These are phyloP conservation scores for Ploettnerulaceae sp. DNA, from an alignment of 2,329 filamentous ascomycete species.

Conservation along the genomic window DNA sequence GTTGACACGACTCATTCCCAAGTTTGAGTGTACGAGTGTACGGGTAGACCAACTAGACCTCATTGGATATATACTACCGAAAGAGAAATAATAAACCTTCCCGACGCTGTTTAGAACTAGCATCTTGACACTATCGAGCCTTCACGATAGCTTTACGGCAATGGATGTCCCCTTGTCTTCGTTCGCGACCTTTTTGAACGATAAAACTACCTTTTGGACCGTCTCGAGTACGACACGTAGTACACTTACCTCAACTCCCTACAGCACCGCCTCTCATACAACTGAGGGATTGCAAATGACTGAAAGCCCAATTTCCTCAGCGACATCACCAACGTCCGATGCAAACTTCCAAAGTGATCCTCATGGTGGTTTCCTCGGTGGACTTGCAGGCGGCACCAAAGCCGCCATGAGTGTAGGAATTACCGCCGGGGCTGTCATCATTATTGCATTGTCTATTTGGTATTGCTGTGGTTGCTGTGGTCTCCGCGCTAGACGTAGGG, in stretches of 20 bases:
- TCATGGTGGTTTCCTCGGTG: constrained; percentile 3
- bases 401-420: constrained; percentile 8
- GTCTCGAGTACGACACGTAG: neutral
- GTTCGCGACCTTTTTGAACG: neutral
- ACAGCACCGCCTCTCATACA: neutral
- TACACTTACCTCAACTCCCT: neutral
- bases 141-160: neutral
- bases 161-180: neutral
- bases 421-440: constrained; percentile 13
- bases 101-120: neutral
- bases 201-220: neutral
- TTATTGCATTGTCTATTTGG: constrained; percentile 16
- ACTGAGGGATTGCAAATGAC: neutral
- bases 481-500: constrained; percentile 7
- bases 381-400: constrained; percentile 12
- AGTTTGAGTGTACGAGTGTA: no score
- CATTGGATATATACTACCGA: neutral
- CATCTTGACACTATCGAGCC: neutral
- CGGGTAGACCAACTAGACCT: neutral
- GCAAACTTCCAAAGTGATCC: neutral
- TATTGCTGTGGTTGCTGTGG: constrained; percentile 26
- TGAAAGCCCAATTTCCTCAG: neutral
- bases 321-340: neutral
- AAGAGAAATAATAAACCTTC: neutral
- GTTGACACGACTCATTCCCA: no score